Base-by-base conservation (phyloP, 1,139 yeast species). In the Sugiyamaella japonica region DNA sequence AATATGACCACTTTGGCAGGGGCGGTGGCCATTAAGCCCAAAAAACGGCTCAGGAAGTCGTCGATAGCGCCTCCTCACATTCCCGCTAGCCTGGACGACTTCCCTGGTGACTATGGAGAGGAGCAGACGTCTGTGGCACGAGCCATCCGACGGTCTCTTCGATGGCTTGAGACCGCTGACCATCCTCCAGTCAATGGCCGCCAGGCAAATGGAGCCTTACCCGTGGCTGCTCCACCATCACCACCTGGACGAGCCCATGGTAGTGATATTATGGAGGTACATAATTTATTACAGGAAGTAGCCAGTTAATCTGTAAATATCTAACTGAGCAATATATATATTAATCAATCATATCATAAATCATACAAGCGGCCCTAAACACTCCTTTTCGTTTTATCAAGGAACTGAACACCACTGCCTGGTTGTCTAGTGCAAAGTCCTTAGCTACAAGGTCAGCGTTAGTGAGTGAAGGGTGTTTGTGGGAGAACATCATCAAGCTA, bases 21-120 rank as follows among this genome's bases (percentile, higher is more conserved):
- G 4, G 34, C 34, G 3, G 34, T 29, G 12, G 28, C 39, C 15
- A 15, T 40, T 15, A n/a, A 39, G 13, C 23, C 23, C 23, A 44
- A 15, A n/a, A 9, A 44, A 29, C 34, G 32, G 31, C 20, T 41
- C 40, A 29, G 43, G 47, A 16, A 41, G 44, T 25, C 48, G 9
- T 10, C 52, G 8, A 23, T 45, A 7, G 45, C 37, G 9, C 15
- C 39, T 12, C 41, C 52, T 9, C n/a, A 10, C 13, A 12, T 43
- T 13, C 43, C 53, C 2, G 36, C 38, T 32, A 28, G 17, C 6
- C 16, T 42, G 13, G 48, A 48, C 32, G 48, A 48, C 16, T 42
- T 50, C 12, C 55, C 59, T 6, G 58, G 51, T 7, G 69, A 66
- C 51, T 64, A 56, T 45, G 70, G 70, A 10, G 70, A 67, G 51